Evolutionary conservation across 768 basidiomycete genomes (phyloP).

Genomic region (Austroboletus eburneus): DNA sequence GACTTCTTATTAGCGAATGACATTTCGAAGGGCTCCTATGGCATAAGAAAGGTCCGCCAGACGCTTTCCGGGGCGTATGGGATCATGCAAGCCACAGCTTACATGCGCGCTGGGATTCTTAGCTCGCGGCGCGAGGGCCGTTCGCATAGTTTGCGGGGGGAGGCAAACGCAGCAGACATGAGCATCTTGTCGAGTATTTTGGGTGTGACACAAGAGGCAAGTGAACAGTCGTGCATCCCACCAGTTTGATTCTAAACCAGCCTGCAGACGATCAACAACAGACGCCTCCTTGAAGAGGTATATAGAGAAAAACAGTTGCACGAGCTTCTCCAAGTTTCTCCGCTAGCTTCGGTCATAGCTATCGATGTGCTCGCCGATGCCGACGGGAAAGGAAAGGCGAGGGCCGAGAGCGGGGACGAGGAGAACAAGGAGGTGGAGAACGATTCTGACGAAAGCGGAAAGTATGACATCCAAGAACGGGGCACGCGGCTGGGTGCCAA

Average conservation of each 20-base stretch:
- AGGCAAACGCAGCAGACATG: constrained; percentile 55
- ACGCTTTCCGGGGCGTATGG: constrained; percentile 79
- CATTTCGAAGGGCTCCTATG: constrained; percentile 85
- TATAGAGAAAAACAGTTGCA: constrained; percentile 60
- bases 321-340: constrained; percentile 45
- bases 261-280: constrained; percentile 69
- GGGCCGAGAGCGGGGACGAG: constrained; percentile 20
- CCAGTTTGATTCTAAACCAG: no score
- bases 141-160: constrained; percentile 40
- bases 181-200: constrained; percentile 78
- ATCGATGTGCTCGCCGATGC: constrained; percentile 19
- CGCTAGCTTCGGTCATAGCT: constrained; percentile 13
- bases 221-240: no score
- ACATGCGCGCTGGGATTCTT: constrained; percentile 58
- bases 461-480: constrained; percentile 50
- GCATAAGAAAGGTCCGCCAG: constrained; percentile 73
- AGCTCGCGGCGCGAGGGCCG: constrained; percentile 51
- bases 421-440: constrained; percentile 41
- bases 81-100: constrained; percentile 75
- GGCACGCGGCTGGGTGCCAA: constrained; percentile 43
- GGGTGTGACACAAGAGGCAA: constrained; percentile 80
- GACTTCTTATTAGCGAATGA: constrained; percentile 69
- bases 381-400: constrained; percentile 7
- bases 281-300: constrained; percentile 63
- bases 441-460: constrained; percentile 51